Conservation (phyloP, 768 basidiomycete genomes). For the Russula griseocarnosa region DNA sequence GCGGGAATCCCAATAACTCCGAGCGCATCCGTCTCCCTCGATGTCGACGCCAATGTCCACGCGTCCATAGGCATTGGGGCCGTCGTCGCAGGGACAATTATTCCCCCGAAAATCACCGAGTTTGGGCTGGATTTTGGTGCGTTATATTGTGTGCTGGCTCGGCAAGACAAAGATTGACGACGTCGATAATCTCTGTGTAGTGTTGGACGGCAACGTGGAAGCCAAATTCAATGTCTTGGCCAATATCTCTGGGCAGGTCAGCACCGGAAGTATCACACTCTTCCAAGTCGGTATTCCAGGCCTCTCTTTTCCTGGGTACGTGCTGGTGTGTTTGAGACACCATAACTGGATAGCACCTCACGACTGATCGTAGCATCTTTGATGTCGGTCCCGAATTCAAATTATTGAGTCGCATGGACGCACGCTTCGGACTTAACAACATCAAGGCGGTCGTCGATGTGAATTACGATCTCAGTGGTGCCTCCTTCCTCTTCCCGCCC, state of each 20-base stretch:
- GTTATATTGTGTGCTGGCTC: background rate
- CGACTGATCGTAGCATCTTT: background rate
- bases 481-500: background rate
- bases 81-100: slow-evolving; percentile 14
- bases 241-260: background rate
- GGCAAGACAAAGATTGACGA: slow-evolving; percentile 11
- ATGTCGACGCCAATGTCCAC: slow-evolving; percentile 1
- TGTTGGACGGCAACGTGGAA: background rate
- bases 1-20: background rate
- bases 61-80: slow-evolving; percentile 3
- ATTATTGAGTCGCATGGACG: background rate
- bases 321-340: background rate
- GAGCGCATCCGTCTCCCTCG: slow-evolving; percentile 6
- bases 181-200: slow-evolving; percentile 25
- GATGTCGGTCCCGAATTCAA: slow-evolving; percentile 1
- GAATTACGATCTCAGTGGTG: background rate
- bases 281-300: slow-evolving; percentile 2
- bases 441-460: background rate
- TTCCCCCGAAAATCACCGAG: slow-evolving; percentile 15
- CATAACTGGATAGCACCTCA: background rate
- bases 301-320: background rate
- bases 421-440: background rate
- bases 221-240: background rate
- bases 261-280: background rate
- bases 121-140: slow-evolving; percentile 13